phyloP scores from a whole-genome alignment of 2,329 filamentous ascomycete species.

The Alternaria brassicicola region DNA sequence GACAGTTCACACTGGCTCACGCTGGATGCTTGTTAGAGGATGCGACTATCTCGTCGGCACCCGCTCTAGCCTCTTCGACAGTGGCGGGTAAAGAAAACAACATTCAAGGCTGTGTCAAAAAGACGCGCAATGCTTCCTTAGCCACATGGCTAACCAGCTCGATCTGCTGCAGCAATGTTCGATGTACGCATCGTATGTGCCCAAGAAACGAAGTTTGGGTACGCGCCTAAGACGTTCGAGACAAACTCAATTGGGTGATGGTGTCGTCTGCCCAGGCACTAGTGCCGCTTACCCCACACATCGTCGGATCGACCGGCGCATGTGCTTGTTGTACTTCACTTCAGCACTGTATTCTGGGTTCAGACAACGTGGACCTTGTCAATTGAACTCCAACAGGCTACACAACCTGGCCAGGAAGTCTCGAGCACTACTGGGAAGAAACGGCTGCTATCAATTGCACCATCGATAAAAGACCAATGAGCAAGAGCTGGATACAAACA shows the following conservation, averaged over 20 bases:
- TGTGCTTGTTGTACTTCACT: constrained; percentile 24
- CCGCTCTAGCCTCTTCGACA: neutral
- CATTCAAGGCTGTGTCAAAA: constrained; percentile 5
- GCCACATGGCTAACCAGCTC: constrained; percentile 7
- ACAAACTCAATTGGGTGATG: constrained; percentile 28
- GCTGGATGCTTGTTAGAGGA: neutral
- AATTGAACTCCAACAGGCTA: neutral
- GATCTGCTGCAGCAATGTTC: constrained; percentile 27
- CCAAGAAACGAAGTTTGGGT: constrained; percentile 18
- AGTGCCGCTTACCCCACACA: constrained; percentile 38
- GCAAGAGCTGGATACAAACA: constrained; percentile 1
- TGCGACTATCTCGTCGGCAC: neutral
- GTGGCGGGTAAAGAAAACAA: neutral
- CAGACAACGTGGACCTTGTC: neutral
- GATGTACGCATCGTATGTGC: constrained; percentile 29
- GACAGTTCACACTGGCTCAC: neutral
- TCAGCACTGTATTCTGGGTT: constrained; percentile 6
- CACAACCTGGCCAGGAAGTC: neutral
- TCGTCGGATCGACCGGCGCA: constrained; percentile 32
- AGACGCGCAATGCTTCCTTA: constrained; percentile 26
- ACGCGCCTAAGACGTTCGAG: constrained; percentile 16
- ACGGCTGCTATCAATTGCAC: neutral
- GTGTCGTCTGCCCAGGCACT: constrained; percentile 38
- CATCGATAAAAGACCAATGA: neutral
- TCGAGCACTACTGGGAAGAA: neutral